These are phyloP conservation scores for Lipomyces spencermartinsiae DNA, from an alignment of 805 yeast species.

Conservation along the genomic window DNA sequence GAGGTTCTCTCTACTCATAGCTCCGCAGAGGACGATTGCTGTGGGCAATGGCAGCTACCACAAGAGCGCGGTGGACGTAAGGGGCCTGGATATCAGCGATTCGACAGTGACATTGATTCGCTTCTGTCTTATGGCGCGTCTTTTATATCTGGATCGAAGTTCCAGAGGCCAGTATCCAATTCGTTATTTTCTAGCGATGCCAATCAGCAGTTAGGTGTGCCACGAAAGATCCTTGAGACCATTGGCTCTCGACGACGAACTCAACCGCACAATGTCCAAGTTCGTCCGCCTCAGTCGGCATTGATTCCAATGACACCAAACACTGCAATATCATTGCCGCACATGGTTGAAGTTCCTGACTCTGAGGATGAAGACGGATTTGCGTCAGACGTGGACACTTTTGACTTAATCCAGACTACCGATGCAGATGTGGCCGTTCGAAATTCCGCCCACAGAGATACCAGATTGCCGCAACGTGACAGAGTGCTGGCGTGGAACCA, in stretches of 20 bases:
- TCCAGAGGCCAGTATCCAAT: not conserved
- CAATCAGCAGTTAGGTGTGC: not conserved
- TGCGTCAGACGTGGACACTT: not conserved
- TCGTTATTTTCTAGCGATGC: not conserved
- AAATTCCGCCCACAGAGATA: not conserved
- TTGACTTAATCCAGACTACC: not conserved
- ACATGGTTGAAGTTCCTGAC: constrained; percentile 2
- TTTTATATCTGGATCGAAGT: not conserved
- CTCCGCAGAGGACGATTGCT: not conserved
- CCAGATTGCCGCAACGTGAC: not conserved
- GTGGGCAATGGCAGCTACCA: not conserved
- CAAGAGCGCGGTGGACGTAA: not conserved
- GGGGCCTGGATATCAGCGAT: not conserved
- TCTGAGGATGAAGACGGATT: not conserved
- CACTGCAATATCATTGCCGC: not conserved
- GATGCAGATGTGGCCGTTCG: not conserved
- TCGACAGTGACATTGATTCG: not conserved
- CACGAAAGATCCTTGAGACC: not conserved
- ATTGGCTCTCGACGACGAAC: not conserved
- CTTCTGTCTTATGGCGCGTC: not conserved
- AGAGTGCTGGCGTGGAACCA: not conserved
- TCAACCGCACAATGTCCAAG: not conserved
- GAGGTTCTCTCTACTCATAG: not conserved
- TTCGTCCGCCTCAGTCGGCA: not conserved
- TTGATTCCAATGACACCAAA: not conserved